These are phyloP conservation scores for Iberis amara DNA, from an alignment of 441 rosid species.

Conservation along the genomic window DNA sequence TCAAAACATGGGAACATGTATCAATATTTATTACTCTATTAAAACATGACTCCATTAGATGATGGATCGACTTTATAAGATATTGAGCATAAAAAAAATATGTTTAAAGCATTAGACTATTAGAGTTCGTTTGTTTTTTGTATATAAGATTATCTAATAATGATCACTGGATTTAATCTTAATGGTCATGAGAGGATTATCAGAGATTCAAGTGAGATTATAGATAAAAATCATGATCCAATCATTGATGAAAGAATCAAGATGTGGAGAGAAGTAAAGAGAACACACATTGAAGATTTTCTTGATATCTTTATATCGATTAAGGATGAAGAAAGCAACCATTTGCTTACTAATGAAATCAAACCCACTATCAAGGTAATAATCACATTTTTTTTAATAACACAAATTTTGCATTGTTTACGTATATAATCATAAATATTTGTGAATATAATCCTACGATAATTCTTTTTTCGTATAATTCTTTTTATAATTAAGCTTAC, in stretches of 20 bases:
- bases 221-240: too few species aligned
- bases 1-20: too few species aligned
- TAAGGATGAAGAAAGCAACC: slow-evolving; percentile 30
- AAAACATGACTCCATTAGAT: slow-evolving; percentile 8
- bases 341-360: slow-evolving; percentile 35
- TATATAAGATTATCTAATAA: slow-evolving; percentile 40
- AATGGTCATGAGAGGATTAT: too few species aligned
- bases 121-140: slow-evolving; percentile 32
- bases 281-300: slow-evolving; percentile 27
- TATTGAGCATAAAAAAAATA: slow-evolving; percentile 36
- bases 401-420: background rate
- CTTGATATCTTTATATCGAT: slow-evolving; percentile 37
- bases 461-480: too few species aligned
- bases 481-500: too few species aligned
- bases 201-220: too few species aligned
- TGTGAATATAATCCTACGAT: too few species aligned
- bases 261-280: too few species aligned
- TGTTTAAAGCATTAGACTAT: slow-evolving; percentile 37
- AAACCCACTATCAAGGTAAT: slow-evolving; percentile 36
- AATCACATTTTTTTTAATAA: background rate
- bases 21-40: slow-evolving; percentile 30
- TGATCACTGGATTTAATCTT: too few species aligned
- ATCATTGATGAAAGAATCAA: too few species aligned
- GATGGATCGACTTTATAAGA: slow-evolving; percentile 21
- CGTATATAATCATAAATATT: too few species aligned